Percentiles rank a stretch among this genome's conserved stretches.
phyloP scores from a whole-genome alignment of 192 early-diverging fungal species.

The Podila minutissima region DNA sequence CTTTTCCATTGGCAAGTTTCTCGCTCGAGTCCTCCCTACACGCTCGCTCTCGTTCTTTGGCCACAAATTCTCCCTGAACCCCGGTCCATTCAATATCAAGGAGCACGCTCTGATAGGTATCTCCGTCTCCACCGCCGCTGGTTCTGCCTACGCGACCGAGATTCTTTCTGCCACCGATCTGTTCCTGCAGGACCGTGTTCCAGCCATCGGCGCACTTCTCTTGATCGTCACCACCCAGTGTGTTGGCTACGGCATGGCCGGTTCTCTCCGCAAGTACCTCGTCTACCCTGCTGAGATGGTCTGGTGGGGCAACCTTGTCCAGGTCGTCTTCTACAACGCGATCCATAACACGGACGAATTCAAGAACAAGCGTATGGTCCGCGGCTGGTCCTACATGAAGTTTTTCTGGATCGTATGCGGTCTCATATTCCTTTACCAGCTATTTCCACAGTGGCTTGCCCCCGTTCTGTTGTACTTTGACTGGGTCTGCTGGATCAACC shows the following conservation, averaged over 20 bases:
- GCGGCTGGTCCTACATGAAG: slow-evolving; percentile 27
- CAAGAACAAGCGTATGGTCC: slow-evolving; percentile 7
- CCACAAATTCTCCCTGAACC: slow-evolving; percentile 19
- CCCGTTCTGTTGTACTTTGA: slow-evolving; percentile 35
- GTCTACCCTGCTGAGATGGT: slow-evolving; percentile 88
- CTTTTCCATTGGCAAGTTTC: slow-evolving; percentile 28
- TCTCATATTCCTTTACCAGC: slow-evolving; percentile 58
- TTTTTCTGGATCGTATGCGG: slow-evolving; percentile 55
- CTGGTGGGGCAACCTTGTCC: slow-evolving; percentile 82
- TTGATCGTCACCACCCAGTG: slow-evolving; percentile 39
- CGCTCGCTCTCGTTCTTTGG: slow-evolving; percentile 3
- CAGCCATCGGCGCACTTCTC: slow-evolving; percentile 13
- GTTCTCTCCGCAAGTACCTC: slow-evolving; percentile 65
- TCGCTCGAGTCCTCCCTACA: slow-evolving; percentile 23
- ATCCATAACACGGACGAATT: slow-evolving; percentile 41
- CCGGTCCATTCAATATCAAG: slow-evolving; percentile 68
- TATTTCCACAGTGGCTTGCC: slow-evolving; percentile 43
- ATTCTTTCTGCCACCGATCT: slow-evolving; percentile 29
- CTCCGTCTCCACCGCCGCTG: slow-evolving; percentile 56
- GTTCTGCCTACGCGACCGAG: slow-evolving; percentile 60
- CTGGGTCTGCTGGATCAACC: slow-evolving; percentile 33
- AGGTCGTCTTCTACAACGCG: slow-evolving; percentile 57
- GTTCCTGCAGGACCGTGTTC: slow-evolving; percentile 20
- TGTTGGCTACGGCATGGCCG: slow-evolving; percentile 44
- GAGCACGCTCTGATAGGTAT: slow-evolving; percentile 73